These are phyloP conservation scores for Crithidia brevicula DNA, from an alignment of 208 protist genomes.

Conservation along the genomic window DNA sequence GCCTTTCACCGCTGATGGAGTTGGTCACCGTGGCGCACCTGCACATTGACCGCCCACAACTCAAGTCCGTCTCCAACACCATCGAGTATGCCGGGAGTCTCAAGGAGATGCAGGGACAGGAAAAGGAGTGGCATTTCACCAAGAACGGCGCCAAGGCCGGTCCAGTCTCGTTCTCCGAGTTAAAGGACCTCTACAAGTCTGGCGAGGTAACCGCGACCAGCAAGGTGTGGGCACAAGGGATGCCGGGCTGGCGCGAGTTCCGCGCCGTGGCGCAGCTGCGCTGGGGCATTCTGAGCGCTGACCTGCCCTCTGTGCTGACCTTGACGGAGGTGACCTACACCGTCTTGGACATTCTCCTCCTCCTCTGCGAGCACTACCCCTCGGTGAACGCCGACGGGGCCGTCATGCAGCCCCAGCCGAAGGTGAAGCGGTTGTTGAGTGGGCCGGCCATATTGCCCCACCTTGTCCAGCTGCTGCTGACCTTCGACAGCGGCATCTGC, in stretches of 20 bases:
- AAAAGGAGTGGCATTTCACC: constrained; percentile 94
- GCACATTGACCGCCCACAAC: constrained; percentile 89
- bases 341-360: constrained; percentile 92
- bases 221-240: constrained; percentile 96
- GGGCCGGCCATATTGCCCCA: constrained; percentile 87
- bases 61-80: constrained; percentile 74
- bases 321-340: constrained; percentile 89
- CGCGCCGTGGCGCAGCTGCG: constrained; percentile 91
- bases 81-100: constrained; percentile 71
- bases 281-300: constrained; percentile 82
- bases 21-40: constrained; percentile 93
- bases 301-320: constrained; percentile 74
- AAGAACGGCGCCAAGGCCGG: constrained; percentile 33
- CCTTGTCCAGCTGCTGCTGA: constrained; percentile 95
- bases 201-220: constrained; percentile 64
- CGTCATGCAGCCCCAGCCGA: constrained; percentile 92
- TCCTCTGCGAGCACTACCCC: constrained; percentile 89
- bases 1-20: constrained; percentile 81
- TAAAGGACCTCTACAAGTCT: constrained; percentile 62
- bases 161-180: constrained; percentile 73
- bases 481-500: constrained; percentile 90
- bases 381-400: constrained; percentile 82
- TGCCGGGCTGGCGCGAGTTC: constrained; percentile 89
- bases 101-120: constrained; percentile 63
- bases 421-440: constrained; percentile 90